Conservation (phyloP, 805 yeast species). For the Torulaspora microellipsoides region DNA sequence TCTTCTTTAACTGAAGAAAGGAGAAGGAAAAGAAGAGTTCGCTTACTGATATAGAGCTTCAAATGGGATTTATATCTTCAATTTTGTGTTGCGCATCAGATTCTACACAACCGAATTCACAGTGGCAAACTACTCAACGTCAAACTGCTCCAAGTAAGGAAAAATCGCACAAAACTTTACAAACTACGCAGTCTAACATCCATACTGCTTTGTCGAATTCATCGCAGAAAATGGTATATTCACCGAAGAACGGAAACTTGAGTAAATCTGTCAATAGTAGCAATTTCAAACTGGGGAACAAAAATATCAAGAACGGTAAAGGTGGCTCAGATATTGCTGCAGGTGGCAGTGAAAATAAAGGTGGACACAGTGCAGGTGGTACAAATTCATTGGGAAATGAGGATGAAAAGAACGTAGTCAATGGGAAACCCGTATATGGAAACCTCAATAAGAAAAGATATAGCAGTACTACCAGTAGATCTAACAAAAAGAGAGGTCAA, state of each 20-base stretch:
- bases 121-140: constrained; percentile 12
- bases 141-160: constrained; percentile 4
- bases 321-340: too few relatives aligned
- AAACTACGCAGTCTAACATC: constrained; percentile 4
- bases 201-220: constrained; percentile 19
- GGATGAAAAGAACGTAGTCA: not conserved
- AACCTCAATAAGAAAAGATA: constrained; percentile 2
- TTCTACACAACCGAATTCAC: constrained; percentile 14
- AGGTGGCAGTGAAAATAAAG: too few relatives aligned
- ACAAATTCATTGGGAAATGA: not conserved
- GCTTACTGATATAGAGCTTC: constrained; percentile 3
- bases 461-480: constrained; percentile 3
- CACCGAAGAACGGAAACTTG: not conserved
- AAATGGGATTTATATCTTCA: constrained; percentile 38
- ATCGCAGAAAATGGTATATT: constrained; percentile 12
- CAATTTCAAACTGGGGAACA: not conserved
- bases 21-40: not conserved
- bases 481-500: constrained; percentile 3
- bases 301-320: too few relatives aligned
- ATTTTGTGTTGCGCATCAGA: constrained; percentile 19
- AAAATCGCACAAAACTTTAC: constrained; percentile 5
- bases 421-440: not conserved
- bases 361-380: too few relatives aligned
- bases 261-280: not conserved
- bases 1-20: too few relatives aligned